These are phyloP conservation scores for Phlyctochytrium bullatum DNA, from an alignment of 192 early-diverging fungal genomes.

Conservation along the genomic window DNA sequence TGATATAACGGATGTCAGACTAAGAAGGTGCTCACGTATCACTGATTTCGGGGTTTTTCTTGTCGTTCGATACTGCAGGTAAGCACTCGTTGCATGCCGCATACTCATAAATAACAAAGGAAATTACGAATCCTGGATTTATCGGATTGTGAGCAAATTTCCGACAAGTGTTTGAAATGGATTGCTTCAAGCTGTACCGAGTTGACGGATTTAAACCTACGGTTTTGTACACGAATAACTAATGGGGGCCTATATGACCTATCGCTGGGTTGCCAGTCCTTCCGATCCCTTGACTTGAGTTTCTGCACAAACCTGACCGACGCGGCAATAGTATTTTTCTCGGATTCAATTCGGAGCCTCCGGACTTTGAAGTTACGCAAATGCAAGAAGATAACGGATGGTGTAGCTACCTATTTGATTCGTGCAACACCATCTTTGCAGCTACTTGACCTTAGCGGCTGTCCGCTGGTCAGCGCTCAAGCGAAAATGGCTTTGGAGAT, in stretches of 20 bases:
- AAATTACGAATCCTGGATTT: slow-evolving; percentile 31
- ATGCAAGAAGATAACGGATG: slow-evolving; percentile 45
- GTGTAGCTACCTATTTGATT: slow-evolving; percentile 28
- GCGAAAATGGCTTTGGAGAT: slow-evolving; percentile 19
- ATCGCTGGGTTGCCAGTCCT: slow-evolving; percentile 39
- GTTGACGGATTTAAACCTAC: slow-evolving; percentile 34
- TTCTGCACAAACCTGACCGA: slow-evolving; percentile 47
- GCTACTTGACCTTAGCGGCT: slow-evolving; percentile 35
- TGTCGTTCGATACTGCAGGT: slow-evolving; percentile 49
- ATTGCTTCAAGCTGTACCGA: slow-evolving; percentile 39
- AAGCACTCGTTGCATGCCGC: neutral
- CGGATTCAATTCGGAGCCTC: slow-evolving; percentile 27
- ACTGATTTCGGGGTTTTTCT: slow-evolving; percentile 52
- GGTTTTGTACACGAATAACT: slow-evolving; percentile 50
- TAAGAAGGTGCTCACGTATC: slow-evolving; percentile 45
- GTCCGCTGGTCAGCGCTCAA: slow-evolving; percentile 23
- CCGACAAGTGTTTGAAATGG: slow-evolving; percentile 54
- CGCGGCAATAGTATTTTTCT: slow-evolving; percentile 40
- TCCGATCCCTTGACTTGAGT: slow-evolving; percentile 35
- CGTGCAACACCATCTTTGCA: slow-evolving; percentile 18
- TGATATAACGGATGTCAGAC: slow-evolving; percentile 33
- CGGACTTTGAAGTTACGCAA: slow-evolving; percentile 32
- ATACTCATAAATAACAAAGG: too few relatives aligned
- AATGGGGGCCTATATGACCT: slow-evolving; percentile 51
- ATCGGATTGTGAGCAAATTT: slow-evolving; percentile 48